Base-by-base conservation (phyloP, 306 rosid species). In the Senna siamea region DNA sequence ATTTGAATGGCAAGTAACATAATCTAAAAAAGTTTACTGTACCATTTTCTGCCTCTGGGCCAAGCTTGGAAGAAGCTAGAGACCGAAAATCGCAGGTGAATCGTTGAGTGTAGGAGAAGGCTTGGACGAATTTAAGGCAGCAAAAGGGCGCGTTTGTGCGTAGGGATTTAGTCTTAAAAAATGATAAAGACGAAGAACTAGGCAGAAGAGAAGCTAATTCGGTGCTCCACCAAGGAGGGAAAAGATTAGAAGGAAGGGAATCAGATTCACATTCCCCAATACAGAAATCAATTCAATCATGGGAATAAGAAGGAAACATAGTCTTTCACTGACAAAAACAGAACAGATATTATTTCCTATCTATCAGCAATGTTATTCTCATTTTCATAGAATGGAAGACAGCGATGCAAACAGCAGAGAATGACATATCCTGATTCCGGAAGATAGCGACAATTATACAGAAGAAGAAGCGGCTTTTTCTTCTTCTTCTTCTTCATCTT, bases 161-260 rank as follows among this genome's bases (percentile, higher is more conserved):
- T 22, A 7, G 48, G 78, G 35, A 63, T 55, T 62, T 55, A 48
- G 64, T 72, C 19, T 20, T 69, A 20, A 73, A 80, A 61, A 77
- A 53, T 72, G 78, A 55, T 73, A 70, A 55, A 37, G 56, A 53
- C 18, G 57, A 60, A 48, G 65, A 67, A 66, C 44, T 15, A 48
- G 17, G 76, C 56, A 30, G 38, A 79, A 66, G 58, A 66, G 65
- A 15, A 68, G 69, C 72, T 74, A 68, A 69, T 54, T 84, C 75
- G 41, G 87, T 37, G 81, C 40, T 76, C 80, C 87, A 83, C 77
- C 20, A 76, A 62, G 62, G 34, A 56, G 23, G 84, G 73, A 35
- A 72, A 44, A 26, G 40, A 54, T 61, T 79, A 11, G 61, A 72
- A 72, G 70, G 19, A 2, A 47, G 17, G 55, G 87, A 80, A 84